A percentile compares a stretch with the other conserved stretches of the same genome.
Evolutionary conservation across 2,329 filamentous ascomycete genomes (phyloP).

Genomic region (Diaporthe amygdali): DNA sequence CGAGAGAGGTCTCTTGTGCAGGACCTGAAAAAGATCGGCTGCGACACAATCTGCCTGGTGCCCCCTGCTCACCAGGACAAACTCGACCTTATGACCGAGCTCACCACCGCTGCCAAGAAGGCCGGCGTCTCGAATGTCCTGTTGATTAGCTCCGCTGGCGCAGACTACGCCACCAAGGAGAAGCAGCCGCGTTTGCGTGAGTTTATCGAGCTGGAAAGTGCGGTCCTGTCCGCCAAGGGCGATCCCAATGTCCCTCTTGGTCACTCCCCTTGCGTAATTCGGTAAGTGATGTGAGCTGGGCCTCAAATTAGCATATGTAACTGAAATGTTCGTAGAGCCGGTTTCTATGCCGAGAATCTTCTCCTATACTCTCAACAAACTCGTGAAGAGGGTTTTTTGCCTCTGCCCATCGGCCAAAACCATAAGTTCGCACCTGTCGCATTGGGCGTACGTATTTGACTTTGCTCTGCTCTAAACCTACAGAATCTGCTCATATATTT

Average conservation of each 20-base stretch:
- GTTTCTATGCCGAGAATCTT: no score
- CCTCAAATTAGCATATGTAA: no score
- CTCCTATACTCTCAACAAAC: not conserved
- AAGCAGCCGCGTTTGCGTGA: slow-evolving; percentile 55
- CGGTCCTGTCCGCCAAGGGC: slow-evolving; percentile 49
- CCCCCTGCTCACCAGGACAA: slow-evolving; percentile 53
- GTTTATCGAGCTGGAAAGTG: slow-evolving; percentile 54
- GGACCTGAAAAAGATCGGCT: slow-evolving; percentile 45
- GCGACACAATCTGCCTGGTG: slow-evolving; percentile 54
- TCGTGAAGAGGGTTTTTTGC: not conserved
- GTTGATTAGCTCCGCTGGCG: slow-evolving; percentile 53
- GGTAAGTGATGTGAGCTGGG: no score
- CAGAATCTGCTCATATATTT: not conserved
- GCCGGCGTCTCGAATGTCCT: slow-evolving; percentile 50
- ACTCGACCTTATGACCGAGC: slow-evolving; percentile 48
- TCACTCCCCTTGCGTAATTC: not conserved
- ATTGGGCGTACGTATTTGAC: not conserved
- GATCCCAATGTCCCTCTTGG: slow-evolving; percentile 36
- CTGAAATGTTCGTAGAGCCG: not conserved
- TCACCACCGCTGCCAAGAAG: slow-evolving; percentile 49
- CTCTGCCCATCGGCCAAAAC: not conserved
- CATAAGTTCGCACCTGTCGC: not conserved
- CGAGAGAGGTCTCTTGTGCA: slow-evolving; percentile 48
- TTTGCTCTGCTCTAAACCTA: not conserved
- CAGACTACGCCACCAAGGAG: slow-evolving; percentile 53